Base-by-base conservation (phyloP, 2,329 filamentous ascomycete genomes). In the Beauveria sp. region DNA sequence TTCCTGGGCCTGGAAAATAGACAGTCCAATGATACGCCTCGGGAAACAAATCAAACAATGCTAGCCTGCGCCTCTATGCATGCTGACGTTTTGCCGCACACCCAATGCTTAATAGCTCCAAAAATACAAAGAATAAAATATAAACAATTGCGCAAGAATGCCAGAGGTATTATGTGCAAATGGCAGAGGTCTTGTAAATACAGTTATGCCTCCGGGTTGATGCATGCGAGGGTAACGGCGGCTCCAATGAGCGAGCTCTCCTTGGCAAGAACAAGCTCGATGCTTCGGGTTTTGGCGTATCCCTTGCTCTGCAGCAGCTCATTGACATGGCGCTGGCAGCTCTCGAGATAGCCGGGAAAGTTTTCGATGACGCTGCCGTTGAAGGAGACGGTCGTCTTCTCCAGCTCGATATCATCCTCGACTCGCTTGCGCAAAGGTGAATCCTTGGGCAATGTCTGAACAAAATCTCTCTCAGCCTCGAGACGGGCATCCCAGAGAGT, bases 301-400 rank as follows among this genome's bases (percentile, higher is more conserved):
- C 64, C 64, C 43, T 64, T 68, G 53, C 64, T 66, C 28, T 67
- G 65, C 67, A 85, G 79, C 9, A 92, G 75, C 44, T 78, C 75
- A 67, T 91, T 78, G 52, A 92, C 74, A 66, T 85, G 85, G 6
- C 70, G 70, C 70, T 92, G 89, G 67, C 86, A 87, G 47, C 76
- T 79, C 37, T 72, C 73, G 24, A 82, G 77, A 71, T 91, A 93
- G 8, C 78, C 76, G 0, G 90, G 89, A 69, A 92, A 93, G 67
- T 87, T 86, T 73, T 92, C 89, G 56, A 92, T 86, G 55, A 93
- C 88, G 30, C 86, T 89, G 50, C 90, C 90, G 69, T 91, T 92
- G 73, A 88, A 92, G 3, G 88, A 88, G n/a, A 93, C 84, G 2
- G 83, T 80, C 3, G 83, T 85, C 61, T 76, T 74, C 40, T 70